These are phyloP conservation scores for Cryptococcus sp. DNA, from an alignment of 1,284 basidiomycete genomes.

Conservation along the genomic window DNA sequence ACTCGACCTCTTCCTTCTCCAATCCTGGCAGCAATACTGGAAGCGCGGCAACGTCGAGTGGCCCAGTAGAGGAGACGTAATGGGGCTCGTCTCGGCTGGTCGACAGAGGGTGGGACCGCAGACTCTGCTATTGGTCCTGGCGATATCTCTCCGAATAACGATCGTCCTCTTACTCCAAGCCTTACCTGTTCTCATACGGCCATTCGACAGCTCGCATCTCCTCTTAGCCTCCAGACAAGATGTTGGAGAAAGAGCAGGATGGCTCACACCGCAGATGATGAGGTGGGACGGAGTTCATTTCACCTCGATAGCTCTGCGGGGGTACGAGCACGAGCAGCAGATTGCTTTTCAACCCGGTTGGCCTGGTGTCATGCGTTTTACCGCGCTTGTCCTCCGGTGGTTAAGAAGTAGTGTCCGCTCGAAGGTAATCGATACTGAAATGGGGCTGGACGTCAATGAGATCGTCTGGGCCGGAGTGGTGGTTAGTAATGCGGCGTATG, in stretches of 20 bases:
- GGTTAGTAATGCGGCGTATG: constrained; percentile 35
- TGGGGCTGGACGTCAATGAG: constrained; percentile 18
- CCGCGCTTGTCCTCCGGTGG: constrained; percentile 20
- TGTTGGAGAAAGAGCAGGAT: too few relatives aligned
- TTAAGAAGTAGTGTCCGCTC: too few relatives aligned
- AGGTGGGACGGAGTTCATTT: constrained; percentile 93
- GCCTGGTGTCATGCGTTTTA: constrained; percentile 60
- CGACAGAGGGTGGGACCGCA: not conserved
- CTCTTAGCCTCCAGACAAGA: not conserved
- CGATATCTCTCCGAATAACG: constrained; percentile 14
- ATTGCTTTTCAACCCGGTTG: constrained; percentile 84
- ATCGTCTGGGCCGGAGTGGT: constrained; percentile 36
- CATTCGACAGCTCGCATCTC: constrained; percentile 44
- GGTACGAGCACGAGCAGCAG: constrained; percentile 77
- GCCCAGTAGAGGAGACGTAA: too few relatives aligned
- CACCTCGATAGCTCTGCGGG: constrained; percentile 61
- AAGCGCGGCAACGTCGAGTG: too few relatives aligned
- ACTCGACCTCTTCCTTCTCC: too few relatives aligned
- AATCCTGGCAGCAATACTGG: too few relatives aligned
- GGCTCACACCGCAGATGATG: not conserved
- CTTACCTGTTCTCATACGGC: constrained; percentile 14
- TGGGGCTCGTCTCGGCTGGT: not conserved
- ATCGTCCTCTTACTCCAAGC: constrained; percentile 20
- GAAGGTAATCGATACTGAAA: not conserved
- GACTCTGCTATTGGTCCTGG: constrained; percentile 11